phyloP scores from a whole-genome alignment of 208 protist species.

The Leptomonas pyrrhocoris region DNA sequence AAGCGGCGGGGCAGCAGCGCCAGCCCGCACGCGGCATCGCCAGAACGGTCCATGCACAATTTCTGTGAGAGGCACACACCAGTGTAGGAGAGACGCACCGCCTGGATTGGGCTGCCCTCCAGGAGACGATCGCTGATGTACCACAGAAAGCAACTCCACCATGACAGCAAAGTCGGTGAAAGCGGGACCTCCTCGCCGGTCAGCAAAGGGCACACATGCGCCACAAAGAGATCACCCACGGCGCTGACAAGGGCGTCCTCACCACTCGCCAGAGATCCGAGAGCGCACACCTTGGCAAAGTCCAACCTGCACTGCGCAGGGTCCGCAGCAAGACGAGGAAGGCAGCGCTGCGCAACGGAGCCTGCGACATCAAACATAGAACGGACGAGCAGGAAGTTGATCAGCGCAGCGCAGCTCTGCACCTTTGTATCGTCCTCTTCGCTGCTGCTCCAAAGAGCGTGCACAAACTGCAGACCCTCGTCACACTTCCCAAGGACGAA shows the following conservation, averaged over 20 bases:
- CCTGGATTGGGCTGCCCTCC: background rate
- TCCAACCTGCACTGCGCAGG: slow-evolving; percentile 16
- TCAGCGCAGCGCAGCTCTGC: slow-evolving; percentile 9
- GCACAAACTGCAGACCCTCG: slow-evolving; percentile 3
- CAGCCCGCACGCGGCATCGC: too few relatives aligned
- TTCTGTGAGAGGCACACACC: slow-evolving; percentile 3
- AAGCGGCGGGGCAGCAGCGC: slow-evolving; percentile 15
- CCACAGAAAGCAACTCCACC: slow-evolving; percentile 52
- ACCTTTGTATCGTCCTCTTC: background rate
- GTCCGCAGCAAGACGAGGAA: background rate
- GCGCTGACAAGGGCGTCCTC: background rate
- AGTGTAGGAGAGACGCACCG: slow-evolving; percentile 27
- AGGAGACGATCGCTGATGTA: slow-evolving; percentile 26
- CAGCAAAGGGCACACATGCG: slow-evolving; percentile 18
- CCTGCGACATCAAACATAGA: slow-evolving; percentile 12
- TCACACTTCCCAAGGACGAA: slow-evolving; percentile 16
- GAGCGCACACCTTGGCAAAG: slow-evolving; percentile 36
- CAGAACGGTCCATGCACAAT: too few relatives aligned
- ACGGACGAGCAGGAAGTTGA: slow-evolving; percentile 26
- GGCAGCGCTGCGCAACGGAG: slow-evolving; percentile 6
- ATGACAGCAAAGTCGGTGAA: background rate
- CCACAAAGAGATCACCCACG: slow-evolving; percentile 6
- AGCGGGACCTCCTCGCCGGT: background rate
- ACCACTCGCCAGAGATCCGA: slow-evolving; percentile 17
- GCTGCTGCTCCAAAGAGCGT: background rate